These are phyloP conservation scores for Pseudogymnoascus sp. DNA, from an alignment of 2,329 filamentous ascomycete species.

Conservation along the genomic window DNA sequence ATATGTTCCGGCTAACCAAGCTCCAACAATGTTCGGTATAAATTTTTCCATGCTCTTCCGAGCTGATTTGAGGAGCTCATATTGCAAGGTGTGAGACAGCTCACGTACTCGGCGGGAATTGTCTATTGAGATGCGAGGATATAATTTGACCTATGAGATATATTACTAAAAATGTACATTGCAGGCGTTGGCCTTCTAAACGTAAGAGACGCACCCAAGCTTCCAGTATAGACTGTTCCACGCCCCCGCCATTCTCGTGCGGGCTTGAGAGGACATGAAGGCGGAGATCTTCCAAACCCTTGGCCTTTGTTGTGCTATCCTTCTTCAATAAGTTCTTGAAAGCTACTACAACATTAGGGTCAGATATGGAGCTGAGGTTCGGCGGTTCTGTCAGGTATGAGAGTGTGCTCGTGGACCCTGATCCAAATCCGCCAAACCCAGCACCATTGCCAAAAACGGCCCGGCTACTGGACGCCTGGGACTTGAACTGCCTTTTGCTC, in stretches of 20 bases:
- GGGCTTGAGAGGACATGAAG: constrained; percentile 50
- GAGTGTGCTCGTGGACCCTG: constrained; percentile 44
- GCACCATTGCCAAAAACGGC: constrained; percentile 22
- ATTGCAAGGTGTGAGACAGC: constrained; percentile 69
- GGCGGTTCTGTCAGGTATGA: constrained; percentile 85
- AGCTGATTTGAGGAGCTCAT: constrained; percentile 50
- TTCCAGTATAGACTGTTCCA: constrained; percentile 77
- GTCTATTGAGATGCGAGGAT: constrained; percentile 85
- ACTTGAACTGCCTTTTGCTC: constrained; percentile 27
- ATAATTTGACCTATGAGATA: constrained; percentile 63
- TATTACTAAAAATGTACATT: constrained; percentile 33
- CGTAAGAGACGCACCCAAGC: constrained; percentile 62
- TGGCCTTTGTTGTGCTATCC: constrained; percentile 84
- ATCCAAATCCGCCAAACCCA: constrained; percentile 24
- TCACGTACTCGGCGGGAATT: constrained; percentile 82
- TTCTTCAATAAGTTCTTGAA: constrained; percentile 92
- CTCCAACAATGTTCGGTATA: constrained; percentile 68
- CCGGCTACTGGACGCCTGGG: constrained; percentile 29
- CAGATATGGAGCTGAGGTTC: constrained; percentile 67
- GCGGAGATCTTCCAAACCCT: constrained; percentile 80
- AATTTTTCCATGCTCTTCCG: constrained; percentile 79
- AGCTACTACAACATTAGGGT: constrained; percentile 76
- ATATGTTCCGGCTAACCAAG: constrained; percentile 87
- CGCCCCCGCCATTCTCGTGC: constrained; percentile 48
- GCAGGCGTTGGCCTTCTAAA: constrained; percentile 10